These are phyloP conservation scores for Coccomyxa subellipsoidea DNA, from an alignment of 163 green algal species.

Conservation along the genomic window DNA sequence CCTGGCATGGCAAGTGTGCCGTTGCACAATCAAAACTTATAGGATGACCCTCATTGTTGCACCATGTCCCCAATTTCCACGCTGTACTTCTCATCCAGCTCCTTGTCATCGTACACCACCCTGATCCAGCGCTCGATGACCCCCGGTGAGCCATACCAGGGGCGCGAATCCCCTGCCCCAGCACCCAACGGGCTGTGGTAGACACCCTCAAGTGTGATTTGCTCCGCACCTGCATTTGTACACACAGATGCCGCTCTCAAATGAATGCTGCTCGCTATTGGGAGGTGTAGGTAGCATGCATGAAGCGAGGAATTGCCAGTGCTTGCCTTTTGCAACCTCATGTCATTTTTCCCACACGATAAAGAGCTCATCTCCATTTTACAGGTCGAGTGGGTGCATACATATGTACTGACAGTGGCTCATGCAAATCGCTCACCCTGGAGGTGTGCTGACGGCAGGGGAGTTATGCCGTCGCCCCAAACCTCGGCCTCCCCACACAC, in stretches of 20 bases:
- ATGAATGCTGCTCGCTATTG: too few relatives aligned
- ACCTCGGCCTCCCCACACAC: conserved; percentile 85
- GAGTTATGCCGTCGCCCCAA: conserved; percentile 90
- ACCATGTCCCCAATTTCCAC: conserved; percentile 6
- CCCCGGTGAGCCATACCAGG: conserved; percentile 67
- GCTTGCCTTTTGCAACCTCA: too few relatives aligned
- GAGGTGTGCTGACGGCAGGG: conserved; percentile 68
- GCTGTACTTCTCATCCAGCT: not conserved
- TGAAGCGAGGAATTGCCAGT: too few relatives aligned
- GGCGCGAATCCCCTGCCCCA: conserved; percentile 34
- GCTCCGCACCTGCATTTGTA: conserved; percentile 36
- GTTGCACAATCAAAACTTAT: too few relatives aligned
- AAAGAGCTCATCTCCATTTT: too few relatives aligned
- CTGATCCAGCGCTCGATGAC: conserved; percentile 41
- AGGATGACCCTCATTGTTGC: not conserved
- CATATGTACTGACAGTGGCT: too few relatives aligned
- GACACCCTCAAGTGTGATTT: conserved; percentile 78
- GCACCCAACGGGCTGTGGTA: conserved; percentile 88
- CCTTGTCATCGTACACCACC: conserved; percentile 4
- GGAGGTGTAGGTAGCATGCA: too few relatives aligned
- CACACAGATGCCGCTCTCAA: too few relatives aligned
- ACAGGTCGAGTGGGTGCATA: too few relatives aligned
- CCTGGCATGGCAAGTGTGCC: too few relatives aligned
- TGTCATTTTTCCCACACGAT: too few relatives aligned
- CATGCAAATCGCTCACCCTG: conserved; percentile 16